phyloP scores from a whole-genome alignment of 352 stramenopile genomes.

The Globisporangium solare region DNA sequence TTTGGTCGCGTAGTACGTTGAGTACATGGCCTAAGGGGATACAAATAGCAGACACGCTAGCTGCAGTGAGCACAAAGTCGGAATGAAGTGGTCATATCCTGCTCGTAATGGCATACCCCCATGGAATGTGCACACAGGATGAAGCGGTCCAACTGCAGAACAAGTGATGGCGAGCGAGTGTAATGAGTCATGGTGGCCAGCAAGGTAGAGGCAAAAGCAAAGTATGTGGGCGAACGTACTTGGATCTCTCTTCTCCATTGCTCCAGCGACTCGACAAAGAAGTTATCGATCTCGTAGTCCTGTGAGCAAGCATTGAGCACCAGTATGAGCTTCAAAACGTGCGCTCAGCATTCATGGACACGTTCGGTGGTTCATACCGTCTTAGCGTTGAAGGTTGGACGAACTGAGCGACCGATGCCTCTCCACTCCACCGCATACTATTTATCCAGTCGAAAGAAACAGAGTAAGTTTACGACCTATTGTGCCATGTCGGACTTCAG shows the following conservation, averaged over 20 bases:
- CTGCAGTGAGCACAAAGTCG: slow-evolving; percentile 3
- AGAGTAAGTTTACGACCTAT: not conserved
- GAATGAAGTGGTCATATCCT: not conserved
- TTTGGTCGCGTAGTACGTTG: slow-evolving; percentile 71
- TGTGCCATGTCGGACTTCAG: too few relatives aligned
- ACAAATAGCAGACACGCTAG: not conserved
- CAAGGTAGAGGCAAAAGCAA: too few relatives aligned
- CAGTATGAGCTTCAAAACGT: not conserved
- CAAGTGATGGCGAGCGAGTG: not conserved
- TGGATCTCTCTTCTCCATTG: slow-evolving; percentile 58
- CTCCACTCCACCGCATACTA: slow-evolving; percentile 84
- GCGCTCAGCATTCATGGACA: not conserved
- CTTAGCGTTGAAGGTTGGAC: slow-evolving; percentile 53
- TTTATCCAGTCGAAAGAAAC: slow-evolving; percentile 1
- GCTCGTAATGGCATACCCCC: slow-evolving; percentile 37
- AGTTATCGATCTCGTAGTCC: slow-evolving; percentile 72
- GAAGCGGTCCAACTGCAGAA: slow-evolving; percentile 58
- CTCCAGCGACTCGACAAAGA: slow-evolving; percentile 79
- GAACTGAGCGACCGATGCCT: slow-evolving; percentile 68
- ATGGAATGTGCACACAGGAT: slow-evolving; percentile 78
- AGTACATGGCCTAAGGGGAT: slow-evolving; percentile 54
- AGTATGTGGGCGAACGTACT: slow-evolving; percentile 14
- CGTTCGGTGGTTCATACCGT: slow-evolving; percentile 18
- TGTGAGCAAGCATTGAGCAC: slow-evolving; percentile 5
- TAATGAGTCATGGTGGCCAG: not conserved